Base-by-base conservation (phyloP, 2,329 filamentous ascomycete species). In the Diaporthe sp. region DNA sequence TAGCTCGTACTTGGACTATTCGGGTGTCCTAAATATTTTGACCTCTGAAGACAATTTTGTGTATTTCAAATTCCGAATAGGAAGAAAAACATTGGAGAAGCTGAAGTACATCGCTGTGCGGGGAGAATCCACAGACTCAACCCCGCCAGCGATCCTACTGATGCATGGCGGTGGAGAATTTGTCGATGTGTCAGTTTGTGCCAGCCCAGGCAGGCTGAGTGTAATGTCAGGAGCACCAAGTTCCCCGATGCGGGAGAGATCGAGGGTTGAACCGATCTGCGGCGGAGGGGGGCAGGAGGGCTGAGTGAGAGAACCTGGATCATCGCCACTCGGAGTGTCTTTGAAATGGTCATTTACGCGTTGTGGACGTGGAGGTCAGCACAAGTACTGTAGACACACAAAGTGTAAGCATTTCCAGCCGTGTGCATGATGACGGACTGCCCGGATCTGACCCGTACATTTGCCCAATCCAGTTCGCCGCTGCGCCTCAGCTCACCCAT, bases 81-180 rank as follows among this genome's bases (percentile, higher is more conserved):
- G 19, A 13, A 19, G 25, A 22, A 15, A 38, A 52, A 28, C 19
- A n/a, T 67, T 52, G 30, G 64, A 67, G 64, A 67, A 52, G 12
- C 33, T 67, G 45, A 45, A 64, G 45, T 38, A n/a, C n/a, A 12
- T 19, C 5, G 15, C 15, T 28, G 22, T 67, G 61, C 45, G 61
- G 64, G 45, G 64, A 52, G 12, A 67, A 25, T 30, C 64, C 45
- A 38, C 45, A 38, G 33, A 13, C 22, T 67, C 42, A 50, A 38
- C 61, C 45, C 64, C 47, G 61, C 45, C 64, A 38, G 47, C 30
- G 19, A 67, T 9, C 22, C 40, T 19, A 1, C 22, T 19, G 61
- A 67, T 38, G 45, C 64, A 52, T 52, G 15, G 22, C 9, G 45
- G 64, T 52, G 64, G 64, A 67, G 64, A 35, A 52, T 10, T 12